A percentile compares a stretch with the other conserved stretches of the same genome.
Conservation (phyloP, 2,329 filamentous ascomycete species). For the Fusarium sororula region DNA sequence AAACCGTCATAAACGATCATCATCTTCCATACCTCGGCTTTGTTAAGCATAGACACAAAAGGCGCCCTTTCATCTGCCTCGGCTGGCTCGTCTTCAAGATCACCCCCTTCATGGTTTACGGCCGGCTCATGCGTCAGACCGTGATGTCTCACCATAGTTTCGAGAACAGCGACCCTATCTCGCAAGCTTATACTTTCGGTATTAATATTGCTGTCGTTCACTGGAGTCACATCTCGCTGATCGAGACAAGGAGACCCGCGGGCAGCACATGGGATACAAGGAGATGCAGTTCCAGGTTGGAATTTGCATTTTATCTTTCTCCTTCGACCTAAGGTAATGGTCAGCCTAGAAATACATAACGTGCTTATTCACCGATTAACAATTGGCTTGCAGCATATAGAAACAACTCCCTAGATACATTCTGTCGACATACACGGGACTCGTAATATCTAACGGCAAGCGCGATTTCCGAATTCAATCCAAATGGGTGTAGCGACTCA, state of each 20-base stretch:
- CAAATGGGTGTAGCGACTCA: accelerated
- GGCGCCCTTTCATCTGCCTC: neutral
- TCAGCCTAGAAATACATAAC: accelerated
- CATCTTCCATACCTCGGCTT: neutral
- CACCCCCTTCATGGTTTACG: accelerated
- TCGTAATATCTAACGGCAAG: accelerated
- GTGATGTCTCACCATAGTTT: neutral
- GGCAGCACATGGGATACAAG: neutral
- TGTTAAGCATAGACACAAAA: neutral
- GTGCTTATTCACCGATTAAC: too few species aligned
- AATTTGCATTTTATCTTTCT: neutral
- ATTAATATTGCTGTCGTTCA: neutral
- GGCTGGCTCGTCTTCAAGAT: neutral
- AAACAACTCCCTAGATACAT: too few species aligned
- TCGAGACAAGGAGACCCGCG: neutral
- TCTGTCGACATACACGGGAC: accelerated
- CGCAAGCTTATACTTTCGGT: neutral
- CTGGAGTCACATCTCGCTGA: neutral
- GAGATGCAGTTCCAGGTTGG: neutral
- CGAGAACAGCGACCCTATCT: neutral
- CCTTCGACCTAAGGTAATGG: neutral
- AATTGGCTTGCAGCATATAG: too few species aligned
- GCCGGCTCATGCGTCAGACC: too few species aligned
- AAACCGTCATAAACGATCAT: too few species aligned
- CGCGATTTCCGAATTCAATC: accelerated